Percentiles rank a stretch among this genome's conserved stretches.
phyloP scores from a whole-genome alignment of 768 basidiomycete genomes.

The Boletales sp. region DNA sequence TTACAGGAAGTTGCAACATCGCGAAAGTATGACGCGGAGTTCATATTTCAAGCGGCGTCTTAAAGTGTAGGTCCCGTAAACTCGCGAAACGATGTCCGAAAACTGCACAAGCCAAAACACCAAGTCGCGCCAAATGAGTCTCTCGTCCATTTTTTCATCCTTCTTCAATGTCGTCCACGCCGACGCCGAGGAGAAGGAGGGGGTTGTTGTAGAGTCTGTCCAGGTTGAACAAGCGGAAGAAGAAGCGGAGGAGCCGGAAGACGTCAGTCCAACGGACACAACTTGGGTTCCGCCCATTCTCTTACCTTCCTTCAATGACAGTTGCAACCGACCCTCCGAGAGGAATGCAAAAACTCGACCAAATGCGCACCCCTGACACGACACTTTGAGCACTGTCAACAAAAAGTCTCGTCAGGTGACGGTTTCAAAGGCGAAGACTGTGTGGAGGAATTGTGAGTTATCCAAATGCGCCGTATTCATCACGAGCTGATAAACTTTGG shows the following conservation, averaged over 20 bases:
- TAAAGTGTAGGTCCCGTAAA: conserved; percentile 20
- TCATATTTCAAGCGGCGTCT: conserved; percentile 17
- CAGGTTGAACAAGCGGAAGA: conserved; percentile 47
- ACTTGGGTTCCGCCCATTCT: not conserved
- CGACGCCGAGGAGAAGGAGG: conserved; percentile 35
- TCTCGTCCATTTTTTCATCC: conserved; percentile 45
- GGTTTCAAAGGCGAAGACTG: conserved; percentile 92
- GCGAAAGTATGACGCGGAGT: no score
- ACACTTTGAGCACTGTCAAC: conserved; percentile 89
- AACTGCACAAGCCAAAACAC: conserved; percentile 4
- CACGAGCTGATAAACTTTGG: not conserved
- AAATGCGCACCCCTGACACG: conserved; percentile 67
- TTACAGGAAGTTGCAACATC: no score
- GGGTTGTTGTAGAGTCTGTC: conserved; percentile 30
- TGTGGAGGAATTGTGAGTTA: conserved; percentile 82
- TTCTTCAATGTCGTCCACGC: conserved; percentile 39
- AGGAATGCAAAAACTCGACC: conserved; percentile 65
- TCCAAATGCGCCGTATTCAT: not conserved
- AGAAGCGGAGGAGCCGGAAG: conserved; percentile 68
- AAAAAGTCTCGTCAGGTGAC: conserved; percentile 78
- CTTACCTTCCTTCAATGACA: conserved; percentile 26
- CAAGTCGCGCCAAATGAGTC: conserved; percentile 32
- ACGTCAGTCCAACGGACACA: conserved; percentile 49
- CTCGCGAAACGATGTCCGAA: conserved; percentile 16
- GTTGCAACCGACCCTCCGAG: conserved; percentile 67